Evolutionary conservation across 2,329 filamentous ascomycete species (phyloP).

Genomic region (Colletotrichum spinosum): DNA sequence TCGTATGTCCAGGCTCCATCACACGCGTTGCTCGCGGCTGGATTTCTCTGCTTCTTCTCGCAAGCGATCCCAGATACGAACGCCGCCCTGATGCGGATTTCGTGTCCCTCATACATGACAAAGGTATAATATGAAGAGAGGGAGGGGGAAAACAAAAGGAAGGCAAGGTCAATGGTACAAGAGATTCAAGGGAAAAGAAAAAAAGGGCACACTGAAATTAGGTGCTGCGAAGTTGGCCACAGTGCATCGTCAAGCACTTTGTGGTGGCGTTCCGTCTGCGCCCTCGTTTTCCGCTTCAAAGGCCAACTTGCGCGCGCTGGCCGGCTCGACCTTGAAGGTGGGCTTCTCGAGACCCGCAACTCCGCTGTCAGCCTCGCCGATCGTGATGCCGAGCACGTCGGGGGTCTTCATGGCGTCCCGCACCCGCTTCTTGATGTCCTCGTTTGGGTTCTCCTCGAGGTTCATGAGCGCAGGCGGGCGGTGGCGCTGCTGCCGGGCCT

Average conservation of each 20-base stretch:
- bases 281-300: slow-evolving; percentile 45
- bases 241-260: slow-evolving; percentile 44
- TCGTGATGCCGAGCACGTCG: slow-evolving; percentile 56
- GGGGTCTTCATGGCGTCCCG: slow-evolving; percentile 43
- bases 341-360: slow-evolving; percentile 57
- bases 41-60: slow-evolving; percentile 19
- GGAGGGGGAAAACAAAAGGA: slow-evolving; percentile 31
- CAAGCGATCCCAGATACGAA: slow-evolving; percentile 35
- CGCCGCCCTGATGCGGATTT: slow-evolving; percentile 36
- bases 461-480: slow-evolving; percentile 90
- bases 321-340: slow-evolving; percentile 47
- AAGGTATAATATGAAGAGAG: slow-evolving; percentile 37
- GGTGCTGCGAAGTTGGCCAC: slow-evolving; percentile 1
- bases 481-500: slow-evolving; percentile 88
- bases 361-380: slow-evolving; percentile 56
- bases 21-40: slow-evolving; percentile 11
- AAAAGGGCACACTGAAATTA: slow-evolving; percentile 18
- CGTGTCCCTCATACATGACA: slow-evolving; percentile 39
- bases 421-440: slow-evolving; percentile 41
- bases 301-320: slow-evolving; percentile 39
- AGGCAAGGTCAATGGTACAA: slow-evolving; percentile 2
- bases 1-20: slow-evolving; percentile 31
- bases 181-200: slow-evolving; percentile 34
- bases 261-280: slow-evolving; percentile 40
- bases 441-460: slow-evolving; percentile 59